Evolutionary conservation across 805 yeast species (phyloP), one percentile per base, ranked within the genome.

Genomic region (Saccharomyces mikatae): DNA sequence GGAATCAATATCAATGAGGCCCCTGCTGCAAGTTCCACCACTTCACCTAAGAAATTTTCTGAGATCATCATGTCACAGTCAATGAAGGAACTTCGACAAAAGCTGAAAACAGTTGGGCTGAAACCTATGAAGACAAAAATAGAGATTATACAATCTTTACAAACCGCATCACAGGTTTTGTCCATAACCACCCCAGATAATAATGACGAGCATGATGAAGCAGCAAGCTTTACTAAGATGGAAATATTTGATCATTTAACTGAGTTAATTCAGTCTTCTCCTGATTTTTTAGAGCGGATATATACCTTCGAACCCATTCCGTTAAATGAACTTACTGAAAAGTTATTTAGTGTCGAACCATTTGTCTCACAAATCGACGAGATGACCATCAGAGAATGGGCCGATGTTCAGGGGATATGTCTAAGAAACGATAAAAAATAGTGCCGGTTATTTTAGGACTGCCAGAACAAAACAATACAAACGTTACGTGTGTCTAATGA

Each of bases 341-440:
- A 54, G 50, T 52, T 69, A 10, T 53, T 56, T 8, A 55, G 60
- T 11, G 46, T 55, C 11, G 63, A 67, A 48, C 66, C 70, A n/a
- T 66, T 67, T 51, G 58, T 65, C 1, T 65, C 58, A 14, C 56
- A 54, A 21, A 59, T 69, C 5, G 71, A 69, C 36, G 69, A 63
- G 31, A 28, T 52, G 13, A 63, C 66, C 4, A 59, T 69, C 29
- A 62, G 62, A 28, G 64, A 62, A 29, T 69, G 73, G 73, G 71
- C 71, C 1, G 72, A 67, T 31, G 27, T 31, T 4, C 64, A 66
- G 50, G 72, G 73, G 10, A 62, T 69, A n/a, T 65, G 67, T 36
- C 44, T 65, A 29, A 60, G 62, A 36, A 36, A 36, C 22, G 44
- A 36, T 36, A 36, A 36, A 36, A 36, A 36, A 17, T 36, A 36